Evolutionary conservation across 2,329 filamentous ascomycete genomes (phyloP), one percentile per base, ranked within the genome.

Genomic region (Endoconidiophora polonica): DNA sequence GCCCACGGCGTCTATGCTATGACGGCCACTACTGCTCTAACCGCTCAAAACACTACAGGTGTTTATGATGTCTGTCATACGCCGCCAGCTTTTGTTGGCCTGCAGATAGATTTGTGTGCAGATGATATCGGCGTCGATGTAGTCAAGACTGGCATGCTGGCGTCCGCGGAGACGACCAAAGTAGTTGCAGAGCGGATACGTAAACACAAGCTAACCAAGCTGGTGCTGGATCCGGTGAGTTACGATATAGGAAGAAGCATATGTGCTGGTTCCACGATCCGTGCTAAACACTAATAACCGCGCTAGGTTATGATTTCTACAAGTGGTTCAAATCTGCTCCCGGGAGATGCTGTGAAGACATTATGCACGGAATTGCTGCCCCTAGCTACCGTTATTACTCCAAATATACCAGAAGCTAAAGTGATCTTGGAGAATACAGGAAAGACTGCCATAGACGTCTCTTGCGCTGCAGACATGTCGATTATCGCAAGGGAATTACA

Each of bases 1-100:
- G 86, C 85, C 16, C 87, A 96, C 74, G 81, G 83, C 53, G 91
- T 85, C 67, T 96, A 96, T 71, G 87, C 86, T 53, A 93, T 95
- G 79, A 95, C 90, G 46, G 86, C 88, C 20, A 95, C 90, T 7
- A 93, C 90, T 12, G 90, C 90, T 18, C 69, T 98, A 60, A 98
- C 91, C n/a, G 88, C 86, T 14, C 91, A 96, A 61, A 94, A 96
- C 65, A 98, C 91, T 0, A 72, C 76, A 48, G 86, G 86, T 3
- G 87, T 96, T 12, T 71, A 78, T 54, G 86, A 74, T 56, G 86
- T 96, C 47, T 86, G 94, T 60, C 68, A 82, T 50, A 76, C 84
- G 5, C 90, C 90, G 0, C 70, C 84, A 0, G 70, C 72, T 3
- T 95, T 96, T 63, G 77, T 95, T 22, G 71, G 71, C 56, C 84